Base-by-base conservation (phyloP, 306 rosid species). In the Cucurbita pepo region DNA sequence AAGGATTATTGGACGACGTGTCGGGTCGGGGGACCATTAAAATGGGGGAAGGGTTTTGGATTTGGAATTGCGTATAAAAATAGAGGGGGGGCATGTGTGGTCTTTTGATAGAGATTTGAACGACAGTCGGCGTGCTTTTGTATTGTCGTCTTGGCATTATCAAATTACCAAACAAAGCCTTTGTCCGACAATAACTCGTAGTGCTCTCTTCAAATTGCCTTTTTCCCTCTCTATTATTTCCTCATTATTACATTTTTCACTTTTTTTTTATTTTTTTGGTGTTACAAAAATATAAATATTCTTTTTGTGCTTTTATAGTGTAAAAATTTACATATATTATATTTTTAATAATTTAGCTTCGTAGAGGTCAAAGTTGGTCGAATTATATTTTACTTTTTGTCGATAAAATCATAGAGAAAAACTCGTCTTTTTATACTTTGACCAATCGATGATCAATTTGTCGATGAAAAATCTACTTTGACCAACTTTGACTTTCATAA, bases 81-180 rank as follows among this genome's bases (percentile, higher is more conserved):
- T 19, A 43, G 72, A 44, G 55, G 72, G 22, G 70, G 72, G 72
- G 71, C 53, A 40, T 41, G 37, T 63, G 53, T 1, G 22, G 71
- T 64, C 71, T 45, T 67, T 67, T 67, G 56, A 41, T 3, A 21
- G 41, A 66, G 45, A 66, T 3, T 45, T 66, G 4, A 22, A 21
- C 66, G 66, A 36, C 72, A 47, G 72, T 67, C 56, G 56, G 72
- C 72, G 72, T 67, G 72, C 72, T 67, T 67, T 67, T 65, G 11
- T 6, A 36, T 12, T 67, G 72, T 67, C 72, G 72, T 67, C 40
- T 66, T 66, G 38, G 55, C 72, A 21, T 22, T 66, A 12, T 12
- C 55, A 66, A 66, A 21, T 65, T 65, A 65, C 51, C 71, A 65
- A 66, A 45, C 52, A 67, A 67, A 47, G 40, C 41, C 40, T 44